Evolutionary conservation across 192 early-diverging fungal genomes (phyloP), one percentile per base, ranked within the genome.

Genomic region (Coemansia sp.): DNA sequence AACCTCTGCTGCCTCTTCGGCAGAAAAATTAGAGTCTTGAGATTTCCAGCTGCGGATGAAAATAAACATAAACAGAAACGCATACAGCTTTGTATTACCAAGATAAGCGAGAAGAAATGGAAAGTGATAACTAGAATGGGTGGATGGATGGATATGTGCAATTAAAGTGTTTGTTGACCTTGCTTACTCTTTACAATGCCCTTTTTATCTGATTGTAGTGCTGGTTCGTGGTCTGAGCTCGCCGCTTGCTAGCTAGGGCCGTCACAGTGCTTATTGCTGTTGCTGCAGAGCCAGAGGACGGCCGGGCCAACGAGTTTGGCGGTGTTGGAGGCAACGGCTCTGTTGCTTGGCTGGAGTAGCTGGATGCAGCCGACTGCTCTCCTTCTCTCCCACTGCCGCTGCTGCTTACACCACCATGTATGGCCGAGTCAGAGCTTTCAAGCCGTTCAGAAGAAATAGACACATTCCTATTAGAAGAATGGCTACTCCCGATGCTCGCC

Each of bases 161-260:
- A 49, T 49, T 10, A 15, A 40, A 15, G 15, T 40, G 8, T 40
- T 40, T 40, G 37, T 7, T 15, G 37, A 15, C 37, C 28, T 20
- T 28, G 20, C n/a, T 10, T 25, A 21, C 4, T 21, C 43, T 21
- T 12, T 34, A 57, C 31, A 57, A 34, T 12, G 55, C 30, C 29
- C 31, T 5, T 16, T 21, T 57, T 57, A 57, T 20, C 4, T 66
- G 60, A 31, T 26, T 21, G 48, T 51, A 26, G 48, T 26, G 21
- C 48, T 63, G 40, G 48, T 71, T 60, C 68, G 70, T 81, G 34
- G 73, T 81, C 60, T 75, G 78, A 1, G 78, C 69, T 28, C 73
- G 60, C 16, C 71, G 68, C 51, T 81, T 81, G 13, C 63, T 56
- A 13, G 39, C 26, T 4, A 46, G 40, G 15, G 60, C 65, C 34